Evolutionary conservation across 805 yeast genomes (phyloP).

Genomic region (Yarrowia sp.): DNA sequence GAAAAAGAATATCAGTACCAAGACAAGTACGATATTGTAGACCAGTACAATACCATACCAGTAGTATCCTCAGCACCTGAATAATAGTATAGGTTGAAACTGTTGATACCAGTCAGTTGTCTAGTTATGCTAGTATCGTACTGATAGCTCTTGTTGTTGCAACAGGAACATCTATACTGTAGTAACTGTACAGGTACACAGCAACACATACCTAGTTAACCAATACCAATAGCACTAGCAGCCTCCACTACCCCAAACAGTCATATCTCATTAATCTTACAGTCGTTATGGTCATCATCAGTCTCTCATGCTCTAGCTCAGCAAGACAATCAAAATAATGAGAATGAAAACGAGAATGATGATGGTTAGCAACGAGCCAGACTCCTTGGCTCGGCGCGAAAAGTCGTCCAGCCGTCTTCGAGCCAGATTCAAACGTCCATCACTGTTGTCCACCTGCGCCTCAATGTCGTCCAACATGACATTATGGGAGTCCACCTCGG

Average conservation of each 20-base stretch:
- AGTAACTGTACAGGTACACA: too few species aligned
- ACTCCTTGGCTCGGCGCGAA: slow-evolving; percentile 40
- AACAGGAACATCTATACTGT: too few species aligned
- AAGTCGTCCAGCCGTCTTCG: slow-evolving; percentile 38
- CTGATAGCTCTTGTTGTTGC: too few species aligned
- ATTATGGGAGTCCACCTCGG: slow-evolving; percentile 40
- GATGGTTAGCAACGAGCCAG: slow-evolving; percentile 39
- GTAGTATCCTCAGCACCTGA: too few species aligned
- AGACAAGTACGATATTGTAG: too few species aligned
- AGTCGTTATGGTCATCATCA: slow-evolving; percentile 2
- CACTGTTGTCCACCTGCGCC: slow-evolving; percentile 39
- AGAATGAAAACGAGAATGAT: slow-evolving; percentile 38
- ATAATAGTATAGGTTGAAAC: too few species aligned
- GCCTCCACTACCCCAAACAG: not conserved
- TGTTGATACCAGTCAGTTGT: too few species aligned
- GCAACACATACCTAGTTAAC: too few species aligned
- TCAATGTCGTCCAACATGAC: slow-evolving; percentile 42
- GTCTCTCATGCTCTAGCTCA: slow-evolving; percentile 27
- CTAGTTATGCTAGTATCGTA: too few species aligned
- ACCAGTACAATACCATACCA: too few species aligned
- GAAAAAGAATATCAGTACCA: too few species aligned
- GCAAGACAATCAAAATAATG: slow-evolving; percentile 38
- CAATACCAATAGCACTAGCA: too few species aligned
- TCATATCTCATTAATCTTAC: slow-evolving; percentile 16
- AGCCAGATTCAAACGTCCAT: slow-evolving; percentile 38